These are phyloP conservation scores for Fraxinus paxiana DNA, from an alignment of 305 asterid species.

Conservation along the genomic window DNA sequence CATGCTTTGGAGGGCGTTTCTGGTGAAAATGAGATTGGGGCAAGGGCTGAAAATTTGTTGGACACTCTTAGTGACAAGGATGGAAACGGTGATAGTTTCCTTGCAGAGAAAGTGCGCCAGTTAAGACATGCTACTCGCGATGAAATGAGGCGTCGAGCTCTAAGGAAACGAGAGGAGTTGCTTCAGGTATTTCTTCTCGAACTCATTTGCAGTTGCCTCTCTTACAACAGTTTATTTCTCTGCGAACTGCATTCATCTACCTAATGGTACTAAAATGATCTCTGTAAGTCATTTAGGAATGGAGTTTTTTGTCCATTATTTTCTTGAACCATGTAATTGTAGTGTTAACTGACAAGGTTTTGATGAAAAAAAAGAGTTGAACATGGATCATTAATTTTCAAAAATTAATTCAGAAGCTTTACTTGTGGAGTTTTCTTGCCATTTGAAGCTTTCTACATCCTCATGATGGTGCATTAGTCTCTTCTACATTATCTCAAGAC, in stretches of 20 bases:
- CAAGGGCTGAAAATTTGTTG: slow-evolving; percentile 96
- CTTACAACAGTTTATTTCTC: background rate
- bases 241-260: slow-evolving; percentile 10
- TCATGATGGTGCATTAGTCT: slow-evolving; percentile 6
- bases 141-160: slow-evolving; percentile 94
- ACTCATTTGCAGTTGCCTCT: slow-evolving; percentile 17
- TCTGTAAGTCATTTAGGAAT: background rate
- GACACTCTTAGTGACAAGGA: slow-evolving; percentile 88
- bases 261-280: background rate
- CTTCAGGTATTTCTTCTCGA: slow-evolving; percentile 59
- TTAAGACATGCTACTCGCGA: slow-evolving; percentile 88
- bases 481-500: background rate
- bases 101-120: slow-evolving; percentile 70
- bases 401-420: background rate
- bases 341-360: background rate
- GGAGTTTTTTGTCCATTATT: background rate
- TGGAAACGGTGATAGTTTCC: slow-evolving; percentile 79
- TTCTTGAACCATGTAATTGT: background rate
- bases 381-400: background rate
- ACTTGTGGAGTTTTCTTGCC: background rate
- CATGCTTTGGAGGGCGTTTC: slow-evolving; percentile 96
- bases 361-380: background rate
- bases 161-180: slow-evolving; percentile 78
- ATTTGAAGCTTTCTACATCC: background rate
- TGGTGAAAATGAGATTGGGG: slow-evolving; percentile 96